Evolutionary conservation across 371 early-diverging fungal genomes (phyloP).

Genomic region (Mucor indicus): DNA sequence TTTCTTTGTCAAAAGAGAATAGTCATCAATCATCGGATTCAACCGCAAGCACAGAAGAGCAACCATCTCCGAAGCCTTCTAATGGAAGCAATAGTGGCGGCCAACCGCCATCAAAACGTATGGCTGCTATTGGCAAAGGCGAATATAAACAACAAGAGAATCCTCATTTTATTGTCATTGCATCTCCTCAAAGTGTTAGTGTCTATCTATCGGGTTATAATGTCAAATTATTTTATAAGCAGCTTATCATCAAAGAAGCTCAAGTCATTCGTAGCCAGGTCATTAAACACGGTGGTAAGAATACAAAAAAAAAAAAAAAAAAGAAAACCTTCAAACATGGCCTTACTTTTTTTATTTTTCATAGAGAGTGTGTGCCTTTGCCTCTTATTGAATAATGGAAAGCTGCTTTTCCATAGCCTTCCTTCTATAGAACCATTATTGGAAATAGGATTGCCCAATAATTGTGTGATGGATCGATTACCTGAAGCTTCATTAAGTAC

Average conservation of each 20-base stretch:
- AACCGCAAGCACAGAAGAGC: no score
- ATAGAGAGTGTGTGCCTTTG: conserved; percentile 24
- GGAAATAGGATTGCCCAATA: conserved; percentile 9
- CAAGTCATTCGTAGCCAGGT: no score
- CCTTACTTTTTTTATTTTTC: not conserved
- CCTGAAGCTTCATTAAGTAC: conserved; percentile 30
- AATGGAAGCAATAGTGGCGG: no score
- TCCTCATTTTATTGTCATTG: conserved; percentile 35
- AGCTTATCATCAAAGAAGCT: no score
- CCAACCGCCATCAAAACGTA: conserved; percentile 24
- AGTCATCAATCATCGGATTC: no score
- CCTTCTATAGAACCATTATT: conserved; percentile 26
- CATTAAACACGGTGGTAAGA: not conserved
- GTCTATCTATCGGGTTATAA: conserved; percentile 30
- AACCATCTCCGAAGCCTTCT: no score
- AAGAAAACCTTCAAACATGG: no score
- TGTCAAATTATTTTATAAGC: conserved; percentile 26
- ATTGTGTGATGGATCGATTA: conserved; percentile 5
- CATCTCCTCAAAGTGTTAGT: conserved; percentile 6
- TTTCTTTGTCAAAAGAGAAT: no score
- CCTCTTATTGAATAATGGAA: conserved; percentile 25
- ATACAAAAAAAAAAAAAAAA: conserved; percentile 18
- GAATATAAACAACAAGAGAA: conserved; percentile 33
- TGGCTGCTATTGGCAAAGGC: conserved; percentile 21
- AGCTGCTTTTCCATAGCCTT: conserved; percentile 20